Evolutionary conservation across 805 yeast species (phyloP).

Genomic region (Wickerhamiella vanderwaltii): DNA sequence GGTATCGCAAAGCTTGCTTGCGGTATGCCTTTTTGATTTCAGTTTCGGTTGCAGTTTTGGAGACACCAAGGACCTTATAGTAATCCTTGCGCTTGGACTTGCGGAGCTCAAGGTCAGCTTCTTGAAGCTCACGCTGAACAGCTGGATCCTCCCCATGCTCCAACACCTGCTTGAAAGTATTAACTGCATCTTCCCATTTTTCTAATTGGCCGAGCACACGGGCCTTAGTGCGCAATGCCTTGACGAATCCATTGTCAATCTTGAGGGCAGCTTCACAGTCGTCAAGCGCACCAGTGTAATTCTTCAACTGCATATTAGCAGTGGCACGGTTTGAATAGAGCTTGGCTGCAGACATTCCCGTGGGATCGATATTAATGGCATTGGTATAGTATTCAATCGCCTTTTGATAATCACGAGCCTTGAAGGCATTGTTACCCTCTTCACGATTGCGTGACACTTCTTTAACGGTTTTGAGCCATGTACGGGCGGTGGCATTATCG

Average conservation of each 20-base stretch:
- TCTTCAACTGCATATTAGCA: constrained; percentile 65
- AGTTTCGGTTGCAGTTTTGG: constrained; percentile 35
- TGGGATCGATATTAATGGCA: constrained; percentile 56
- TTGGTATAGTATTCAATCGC: constrained; percentile 63
- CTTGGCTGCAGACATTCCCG: constrained; percentile 38
- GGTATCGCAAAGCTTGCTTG: constrained; percentile 56
- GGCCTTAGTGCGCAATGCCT: constrained; percentile 38
- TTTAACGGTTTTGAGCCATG: constrained; percentile 23
- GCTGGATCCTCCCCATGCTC: constrained; percentile 30
- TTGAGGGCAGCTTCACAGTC: constrained; percentile 64
- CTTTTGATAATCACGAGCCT: constrained; percentile 45
- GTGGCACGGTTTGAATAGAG: constrained; percentile 82
- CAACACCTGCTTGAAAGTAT: constrained; percentile 28
- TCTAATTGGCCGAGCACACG: constrained; percentile 31
- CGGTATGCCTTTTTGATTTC: constrained; percentile 69
- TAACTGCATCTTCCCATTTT: constrained; percentile 30
- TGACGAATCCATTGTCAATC: constrained; percentile 55
- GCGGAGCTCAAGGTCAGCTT: constrained; percentile 33
- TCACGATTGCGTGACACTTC: constrained; percentile 27
- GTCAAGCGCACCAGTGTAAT: constrained; percentile 60
- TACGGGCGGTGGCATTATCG: constrained; percentile 29
- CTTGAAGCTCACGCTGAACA: constrained; percentile 29
- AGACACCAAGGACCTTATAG: constrained; percentile 50
- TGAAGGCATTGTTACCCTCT: constrained; percentile 62
- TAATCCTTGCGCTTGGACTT: constrained; percentile 37